These are phyloP conservation scores for Ophiostoma pallidulum DNA, from an alignment of 2,329 filamentous ascomycete genomes.

Conservation along the genomic window DNA sequence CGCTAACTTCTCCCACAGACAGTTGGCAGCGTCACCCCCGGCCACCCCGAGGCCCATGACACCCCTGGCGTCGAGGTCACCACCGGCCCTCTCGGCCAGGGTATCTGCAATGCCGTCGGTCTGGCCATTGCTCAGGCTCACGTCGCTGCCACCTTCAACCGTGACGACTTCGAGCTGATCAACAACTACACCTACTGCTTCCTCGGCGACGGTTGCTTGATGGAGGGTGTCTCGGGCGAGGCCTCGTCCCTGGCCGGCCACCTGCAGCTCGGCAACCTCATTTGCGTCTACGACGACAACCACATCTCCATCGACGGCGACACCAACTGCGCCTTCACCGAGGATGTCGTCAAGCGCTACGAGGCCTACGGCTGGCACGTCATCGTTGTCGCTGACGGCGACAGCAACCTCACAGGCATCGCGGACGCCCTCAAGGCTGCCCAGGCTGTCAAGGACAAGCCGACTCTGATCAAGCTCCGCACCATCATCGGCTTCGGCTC, in stretches of 20 bases:
- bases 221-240: constrained; percentile 95
- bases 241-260: constrained; percentile 88
- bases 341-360: constrained; percentile 91
- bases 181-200: constrained; percentile 97
- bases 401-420: constrained; percentile 78
- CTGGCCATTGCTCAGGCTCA: constrained; percentile 94
- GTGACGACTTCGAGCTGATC: constrained; percentile 80
- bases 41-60: constrained; percentile 93
- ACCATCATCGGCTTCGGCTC: constrained; percentile 98
- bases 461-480: constrained; percentile 88
- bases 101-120: constrained; percentile 95
- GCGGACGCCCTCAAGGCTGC: constrained; percentile 80
- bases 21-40: constrained; percentile 70
- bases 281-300: constrained; percentile 97
- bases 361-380: constrained; percentile 97
- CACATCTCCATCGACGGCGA: constrained; percentile 92
- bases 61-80: constrained; percentile 97
- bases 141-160: constrained; percentile 88
- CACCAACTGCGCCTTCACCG: constrained; percentile 92
- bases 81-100: constrained; percentile 94
- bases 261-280: constrained; percentile 95
- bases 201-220: constrained; percentile 96
- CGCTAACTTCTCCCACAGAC: constrained; percentile 24
- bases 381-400: constrained; percentile 73
- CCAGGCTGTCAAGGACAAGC: constrained; percentile 89